Base-by-base conservation (phyloP, 2,329 filamentous ascomycete species). In the Claviceps maximensis region DNA sequence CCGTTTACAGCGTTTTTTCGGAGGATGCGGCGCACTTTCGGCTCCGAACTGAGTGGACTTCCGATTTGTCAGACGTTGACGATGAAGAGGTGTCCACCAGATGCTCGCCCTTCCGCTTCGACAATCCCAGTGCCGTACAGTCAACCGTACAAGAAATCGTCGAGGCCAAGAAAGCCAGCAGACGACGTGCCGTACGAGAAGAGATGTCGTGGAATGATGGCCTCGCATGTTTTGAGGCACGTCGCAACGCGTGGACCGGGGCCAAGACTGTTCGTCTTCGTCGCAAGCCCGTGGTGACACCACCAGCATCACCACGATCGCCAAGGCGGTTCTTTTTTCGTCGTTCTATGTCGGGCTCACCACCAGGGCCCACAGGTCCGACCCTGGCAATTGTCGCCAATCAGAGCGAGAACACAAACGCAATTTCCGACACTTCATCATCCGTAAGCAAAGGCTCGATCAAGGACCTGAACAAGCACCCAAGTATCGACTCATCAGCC, bases 191-290 rank as follows among this genome's bases (percentile, higher is more conserved):
- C 49, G 64, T 80, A 49, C 76, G 79, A 56, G 79, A 82, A 53
- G 84, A 87, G 70, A 78, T 82, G 70, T 66, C 72, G 31, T 94
- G 86, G 83, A 97, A 96, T 61, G 74, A 84, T 40, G 91, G 91
- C 0, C 66, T 96, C 53, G 78, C 82, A n/a, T 86, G 85, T 65
- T 97, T 88, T 69, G 79, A 83, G 55, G 79, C 83, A 31, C 76
- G 87, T 54, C 78, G 90, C 49, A 82, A 95, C 69, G 83, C 82
- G 7, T 97, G 91, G 91, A 91, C 89, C 1, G 84, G 86, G 33
- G 90, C 89, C 33, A 78, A 78, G 57, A 76, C 73, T 12, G 78
- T 77, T 38, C 76, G 76, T 47, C 66, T 81, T 47, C 75, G 75
- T 53, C 70, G 72, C 42, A 78, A 76, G 58, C 67, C 72, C 5